phyloP scores from a whole-genome alignment of 2,329 filamentous ascomycete genomes.

The Botrytis porri region DNA sequence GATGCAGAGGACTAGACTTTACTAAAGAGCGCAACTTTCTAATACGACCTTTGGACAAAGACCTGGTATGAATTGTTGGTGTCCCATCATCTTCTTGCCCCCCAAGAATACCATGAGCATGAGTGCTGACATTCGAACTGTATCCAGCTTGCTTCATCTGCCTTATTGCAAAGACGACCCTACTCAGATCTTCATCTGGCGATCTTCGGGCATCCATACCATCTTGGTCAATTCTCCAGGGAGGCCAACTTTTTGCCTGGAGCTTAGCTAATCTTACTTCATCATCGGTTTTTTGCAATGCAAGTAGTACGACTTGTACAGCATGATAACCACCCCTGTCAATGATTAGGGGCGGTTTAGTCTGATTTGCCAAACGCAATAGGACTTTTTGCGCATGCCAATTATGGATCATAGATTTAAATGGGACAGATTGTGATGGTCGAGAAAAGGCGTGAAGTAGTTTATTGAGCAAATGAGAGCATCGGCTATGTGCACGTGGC shows the following conservation, averaged over 20 bases:
- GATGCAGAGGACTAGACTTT: slow-evolving; percentile 4
- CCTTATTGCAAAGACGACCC: slow-evolving; percentile 51
- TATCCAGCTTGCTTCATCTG: slow-evolving; percentile 59
- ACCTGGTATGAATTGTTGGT: slow-evolving; percentile 56
- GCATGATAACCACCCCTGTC: slow-evolving; percentile 51
- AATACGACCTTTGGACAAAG: slow-evolving; percentile 29
- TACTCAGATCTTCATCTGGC: slow-evolving; percentile 52
- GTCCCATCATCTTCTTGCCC: slow-evolving; percentile 50
- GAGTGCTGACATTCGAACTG: slow-evolving; percentile 44
- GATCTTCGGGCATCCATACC: slow-evolving; percentile 56
- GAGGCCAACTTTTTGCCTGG: slow-evolving; percentile 56
- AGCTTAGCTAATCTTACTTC: slow-evolving; percentile 50
- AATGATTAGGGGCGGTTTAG: slow-evolving; percentile 51
- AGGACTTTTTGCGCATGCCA: slow-evolving; percentile 58
- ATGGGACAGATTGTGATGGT: slow-evolving; percentile 38
- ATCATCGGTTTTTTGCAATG: slow-evolving; percentile 49
- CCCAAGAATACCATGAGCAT: slow-evolving; percentile 50
- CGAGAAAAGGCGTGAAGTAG: slow-evolving; percentile 41
- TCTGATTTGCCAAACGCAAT: slow-evolving; percentile 49
- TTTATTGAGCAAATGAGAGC: slow-evolving; percentile 43
- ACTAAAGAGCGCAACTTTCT: slow-evolving; percentile 15
- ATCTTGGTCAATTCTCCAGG: slow-evolving; percentile 55
- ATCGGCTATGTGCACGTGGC: slow-evolving; percentile 18
- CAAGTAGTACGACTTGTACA: slow-evolving; percentile 53
- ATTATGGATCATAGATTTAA: slow-evolving; percentile 45